Evolutionary conservation across 2,329 filamentous ascomycete species (phyloP).

Genomic region (Colletotrichum sp.): DNA sequence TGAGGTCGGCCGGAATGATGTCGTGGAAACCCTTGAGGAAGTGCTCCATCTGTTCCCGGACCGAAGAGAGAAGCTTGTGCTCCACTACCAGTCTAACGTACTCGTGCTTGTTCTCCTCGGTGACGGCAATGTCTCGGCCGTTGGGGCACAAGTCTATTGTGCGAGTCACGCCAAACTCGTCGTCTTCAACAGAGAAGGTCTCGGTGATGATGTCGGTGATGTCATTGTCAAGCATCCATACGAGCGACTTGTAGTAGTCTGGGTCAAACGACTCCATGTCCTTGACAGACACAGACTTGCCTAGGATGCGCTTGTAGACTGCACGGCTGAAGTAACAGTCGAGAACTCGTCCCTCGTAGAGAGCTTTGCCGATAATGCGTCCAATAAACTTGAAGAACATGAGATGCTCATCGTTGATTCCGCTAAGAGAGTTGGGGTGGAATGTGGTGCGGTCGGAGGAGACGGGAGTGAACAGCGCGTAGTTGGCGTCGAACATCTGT

Average conservation of each 20-base stretch:
- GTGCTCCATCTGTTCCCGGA: conserved; percentile 91
- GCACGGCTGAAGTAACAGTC: conserved; percentile 99
- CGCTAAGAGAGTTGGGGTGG: conserved; percentile 94
- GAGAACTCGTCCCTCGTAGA: conserved; percentile 93
- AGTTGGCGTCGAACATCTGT: conserved; percentile 99
- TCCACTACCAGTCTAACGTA: conserved; percentile 95
- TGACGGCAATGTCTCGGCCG: conserved; percentile 90
- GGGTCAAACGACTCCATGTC: conserved; percentile 99
- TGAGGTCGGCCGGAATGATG: conserved; percentile 91
- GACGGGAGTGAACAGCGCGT: conserved; percentile 94
- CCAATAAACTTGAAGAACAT: conserved; percentile 99
- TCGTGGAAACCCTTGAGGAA: conserved; percentile 98
- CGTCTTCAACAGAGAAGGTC: conserved; percentile 92
- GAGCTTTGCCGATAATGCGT: conserved; percentile 94
- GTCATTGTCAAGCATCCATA: conserved; percentile 99
- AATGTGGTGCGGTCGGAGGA: conserved; percentile 98
- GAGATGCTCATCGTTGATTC: conserved; percentile 92
- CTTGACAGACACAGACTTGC: conserved; percentile 94
- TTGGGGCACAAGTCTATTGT: conserved; percentile 86
- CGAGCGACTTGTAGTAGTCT: conserved; percentile 97
- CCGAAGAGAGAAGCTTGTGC: conserved; percentile 88
- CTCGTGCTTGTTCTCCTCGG: conserved; percentile 98
- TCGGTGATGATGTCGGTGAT: conserved; percentile 98
- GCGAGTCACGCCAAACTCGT: conserved; percentile 89
- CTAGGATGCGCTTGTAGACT: conserved; percentile 96